Evolutionary conservation across 257 asterid species (phyloP).

Genomic region (Leptodermis oblonga): DNA sequence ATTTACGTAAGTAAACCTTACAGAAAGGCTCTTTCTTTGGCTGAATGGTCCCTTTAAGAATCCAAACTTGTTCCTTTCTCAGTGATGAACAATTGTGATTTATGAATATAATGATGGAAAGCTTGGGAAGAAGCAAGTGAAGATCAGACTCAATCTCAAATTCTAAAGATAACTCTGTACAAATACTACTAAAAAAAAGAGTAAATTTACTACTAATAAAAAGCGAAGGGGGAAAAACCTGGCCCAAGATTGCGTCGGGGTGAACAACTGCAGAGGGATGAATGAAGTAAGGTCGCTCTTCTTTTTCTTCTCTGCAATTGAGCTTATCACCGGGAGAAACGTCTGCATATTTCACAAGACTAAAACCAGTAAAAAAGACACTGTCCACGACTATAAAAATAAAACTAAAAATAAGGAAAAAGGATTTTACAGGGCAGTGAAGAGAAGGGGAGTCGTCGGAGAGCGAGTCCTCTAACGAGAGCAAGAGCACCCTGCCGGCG

Average conservation of each 20-base stretch:
- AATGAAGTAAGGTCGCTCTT: constrained; percentile 26
- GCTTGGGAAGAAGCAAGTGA: not conserved
- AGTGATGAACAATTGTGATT: not conserved
- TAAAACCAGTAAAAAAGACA: not conserved
- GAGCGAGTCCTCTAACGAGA: constrained; percentile 30
- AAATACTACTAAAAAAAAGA: not conserved
- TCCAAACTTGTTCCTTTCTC: not conserved
- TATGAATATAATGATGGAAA: not conserved
- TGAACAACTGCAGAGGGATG: constrained; percentile 74
- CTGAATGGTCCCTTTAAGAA: too few relatives aligned
- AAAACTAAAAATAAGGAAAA: not conserved
- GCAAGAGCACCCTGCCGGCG: constrained; percentile 35
- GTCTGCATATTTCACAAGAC: constrained; percentile 31
- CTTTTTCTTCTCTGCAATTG: constrained; percentile 20
- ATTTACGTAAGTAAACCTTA: too few relatives aligned
- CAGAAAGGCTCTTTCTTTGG: too few relatives aligned
- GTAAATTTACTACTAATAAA: not conserved
- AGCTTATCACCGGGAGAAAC: constrained; percentile 38
- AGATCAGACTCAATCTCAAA: not conserved
- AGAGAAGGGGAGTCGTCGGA: constrained; percentile 40
- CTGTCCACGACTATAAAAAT: not conserved
- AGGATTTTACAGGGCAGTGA: constrained; percentile 39
- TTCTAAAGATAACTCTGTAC: not conserved
- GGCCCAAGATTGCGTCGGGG: constrained; percentile 59
- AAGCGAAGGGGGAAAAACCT: constrained; percentile 42